phyloP scores from a whole-genome alignment of 768 basidiomycete genomes.

The Kwoniella heveanensis region DNA sequence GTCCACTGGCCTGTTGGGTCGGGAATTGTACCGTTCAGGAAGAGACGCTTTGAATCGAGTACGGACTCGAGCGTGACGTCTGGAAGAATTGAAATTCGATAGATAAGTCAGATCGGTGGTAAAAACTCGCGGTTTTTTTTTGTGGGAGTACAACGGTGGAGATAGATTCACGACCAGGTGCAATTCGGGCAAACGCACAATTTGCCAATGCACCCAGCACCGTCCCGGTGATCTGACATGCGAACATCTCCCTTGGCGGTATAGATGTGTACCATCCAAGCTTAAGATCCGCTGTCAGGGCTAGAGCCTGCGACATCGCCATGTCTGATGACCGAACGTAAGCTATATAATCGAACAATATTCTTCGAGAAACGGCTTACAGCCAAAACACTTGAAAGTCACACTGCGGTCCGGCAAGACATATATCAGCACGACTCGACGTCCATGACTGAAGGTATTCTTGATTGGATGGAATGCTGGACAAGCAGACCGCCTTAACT shows the following conservation, averaged over 20 bases:
- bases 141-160: too few species aligned
- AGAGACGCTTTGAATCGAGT: conserved; percentile 48
- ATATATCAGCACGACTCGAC: conserved; percentile 11
- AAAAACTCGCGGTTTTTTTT: too few species aligned
- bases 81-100: neutral
- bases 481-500: too few species aligned
- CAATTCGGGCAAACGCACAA: conserved; percentile 29
- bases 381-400: conserved; percentile 54
- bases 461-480: neutral
- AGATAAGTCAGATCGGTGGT: neutral
- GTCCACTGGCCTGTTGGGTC: conserved; percentile 56
- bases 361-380: conserved; percentile 23
- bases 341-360: neutral
- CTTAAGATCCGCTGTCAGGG: conserved; percentile 53
- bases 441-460: too few species aligned
- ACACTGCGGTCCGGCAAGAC: conserved; percentile 32
- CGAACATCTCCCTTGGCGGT: conserved; percentile 54
- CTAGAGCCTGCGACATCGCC: conserved; percentile 55
- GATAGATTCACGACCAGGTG: neutral
- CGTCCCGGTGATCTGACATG: conserved; percentile 53
- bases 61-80: conserved; percentile 53
- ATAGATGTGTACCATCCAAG: conserved; percentile 53
- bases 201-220: conserved; percentile 54
- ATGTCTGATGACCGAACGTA: conserved; percentile 39
- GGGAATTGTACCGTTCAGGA: conserved; percentile 50